Evolutionary conservation across 805 yeast genomes (phyloP).

Genomic region (Ogataea corticis): DNA sequence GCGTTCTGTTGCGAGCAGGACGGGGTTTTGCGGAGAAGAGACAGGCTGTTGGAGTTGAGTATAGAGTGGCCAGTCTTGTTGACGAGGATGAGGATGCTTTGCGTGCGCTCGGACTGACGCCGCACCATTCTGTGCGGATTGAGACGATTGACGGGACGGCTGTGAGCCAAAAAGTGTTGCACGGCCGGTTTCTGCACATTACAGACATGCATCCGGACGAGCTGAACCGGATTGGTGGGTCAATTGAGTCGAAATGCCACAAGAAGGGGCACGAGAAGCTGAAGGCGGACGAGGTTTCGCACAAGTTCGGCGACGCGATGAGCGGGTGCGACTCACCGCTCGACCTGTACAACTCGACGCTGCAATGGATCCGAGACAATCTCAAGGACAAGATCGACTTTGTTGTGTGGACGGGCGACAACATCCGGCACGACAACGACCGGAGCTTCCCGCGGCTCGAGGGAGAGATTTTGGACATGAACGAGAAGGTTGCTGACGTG

Average conservation of each 20-base stretch:
- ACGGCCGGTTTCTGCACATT: slow-evolving; percentile 81
- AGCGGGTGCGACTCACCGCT: slow-evolving; percentile 79
- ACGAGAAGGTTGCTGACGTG: slow-evolving; percentile 52
- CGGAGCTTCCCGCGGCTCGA: slow-evolving; percentile 74
- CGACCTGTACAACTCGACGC: slow-evolving; percentile 57
- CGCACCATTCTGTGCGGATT: slow-evolving; percentile 38
- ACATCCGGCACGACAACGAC: slow-evolving; percentile 82
- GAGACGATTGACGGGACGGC: slow-evolving; percentile 20
- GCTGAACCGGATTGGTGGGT: slow-evolving; percentile 53
- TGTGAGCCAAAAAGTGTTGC: slow-evolving; percentile 36
- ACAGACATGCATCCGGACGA: slow-evolving; percentile 89
- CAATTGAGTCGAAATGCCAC: slow-evolving; percentile 59
- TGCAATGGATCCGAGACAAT: slow-evolving; percentile 65
- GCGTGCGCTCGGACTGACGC: slow-evolving; percentile 40
- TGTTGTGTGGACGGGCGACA: slow-evolving; percentile 90
- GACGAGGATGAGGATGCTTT: slow-evolving; percentile 33
- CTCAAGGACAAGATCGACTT: slow-evolving; percentile 78
- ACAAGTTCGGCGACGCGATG: slow-evolving; percentile 72
- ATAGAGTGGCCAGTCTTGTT: slow-evolving; percentile 1
- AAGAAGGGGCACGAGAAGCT: slow-evolving; percentile 34
- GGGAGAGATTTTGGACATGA: slow-evolving; percentile 66
- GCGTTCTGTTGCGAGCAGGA: no score
- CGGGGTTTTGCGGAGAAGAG: no score
- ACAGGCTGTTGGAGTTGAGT: background rate
- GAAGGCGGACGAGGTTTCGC: slow-evolving; percentile 47